Evolutionary conservation across 202 grass and related monocot genomes (phyloP).

Genomic region (Zoysia matrella): DNA sequence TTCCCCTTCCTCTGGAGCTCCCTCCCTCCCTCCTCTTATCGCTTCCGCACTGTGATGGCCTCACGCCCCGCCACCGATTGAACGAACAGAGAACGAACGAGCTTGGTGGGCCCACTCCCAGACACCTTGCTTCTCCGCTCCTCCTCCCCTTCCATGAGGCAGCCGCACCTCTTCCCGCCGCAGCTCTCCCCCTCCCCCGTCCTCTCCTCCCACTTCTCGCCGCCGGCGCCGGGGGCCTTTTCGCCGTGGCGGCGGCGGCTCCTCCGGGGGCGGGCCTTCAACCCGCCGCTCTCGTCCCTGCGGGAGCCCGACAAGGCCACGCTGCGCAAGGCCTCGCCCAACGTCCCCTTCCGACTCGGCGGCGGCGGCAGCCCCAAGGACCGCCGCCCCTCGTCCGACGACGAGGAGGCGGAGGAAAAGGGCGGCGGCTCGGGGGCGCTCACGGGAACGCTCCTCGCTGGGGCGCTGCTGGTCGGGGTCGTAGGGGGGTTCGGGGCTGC

Average conservation of each 20-base stretch:
- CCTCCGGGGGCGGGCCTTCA: slow-evolving; percentile 45
- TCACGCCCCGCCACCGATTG: slow-evolving; percentile 32
- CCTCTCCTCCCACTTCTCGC: slow-evolving; percentile 65
- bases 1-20: background rate
- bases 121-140: background rate
- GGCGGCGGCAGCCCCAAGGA: slow-evolving; percentile 45
- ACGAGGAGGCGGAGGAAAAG: slow-evolving; percentile 19
- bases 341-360: slow-evolving; percentile 70
- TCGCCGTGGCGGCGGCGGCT: slow-evolving; percentile 50
- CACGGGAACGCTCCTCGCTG: slow-evolving; percentile 81
- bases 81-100: slow-evolving; percentile 8
- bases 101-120: slow-evolving; percentile 21
- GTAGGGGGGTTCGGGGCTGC: slow-evolving; percentile 88
- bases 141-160: slow-evolving; percentile 51
- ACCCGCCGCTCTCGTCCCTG: slow-evolving; percentile 60
- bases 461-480: slow-evolving; percentile 71
- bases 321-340: slow-evolving; percentile 78
- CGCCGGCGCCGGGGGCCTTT: slow-evolving; percentile 43
- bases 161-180: slow-evolving; percentile 59
- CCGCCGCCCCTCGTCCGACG: slow-evolving; percentile 41
- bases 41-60: slow-evolving; percentile 57
- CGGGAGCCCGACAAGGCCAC: slow-evolving; percentile 76
- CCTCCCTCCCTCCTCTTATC: slow-evolving; percentile 33
- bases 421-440: slow-evolving; percentile 40
- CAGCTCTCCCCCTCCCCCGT: slow-evolving; percentile 41